These are phyloP conservation scores for Hericium rajendrae DNA, from an alignment of 768 basidiomycete species.

Conservation along the genomic window DNA sequence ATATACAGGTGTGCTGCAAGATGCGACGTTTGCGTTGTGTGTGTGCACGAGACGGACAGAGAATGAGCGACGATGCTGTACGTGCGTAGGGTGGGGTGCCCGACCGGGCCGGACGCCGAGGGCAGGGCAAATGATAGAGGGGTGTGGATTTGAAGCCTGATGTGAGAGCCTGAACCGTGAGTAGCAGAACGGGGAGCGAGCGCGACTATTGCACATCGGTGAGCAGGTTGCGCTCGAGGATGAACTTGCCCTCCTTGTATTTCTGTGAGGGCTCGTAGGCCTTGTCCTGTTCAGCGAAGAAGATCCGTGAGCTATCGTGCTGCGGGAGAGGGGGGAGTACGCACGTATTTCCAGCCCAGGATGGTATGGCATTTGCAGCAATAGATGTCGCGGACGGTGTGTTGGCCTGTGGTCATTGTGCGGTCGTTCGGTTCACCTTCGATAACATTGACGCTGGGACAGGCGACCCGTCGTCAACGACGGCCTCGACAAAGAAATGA, in stretches of 20 bases:
- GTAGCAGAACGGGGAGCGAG: not conserved
- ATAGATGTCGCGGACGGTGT: constrained; percentile 92
- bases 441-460: constrained; percentile 74
- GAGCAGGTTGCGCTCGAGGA: constrained; percentile 89
- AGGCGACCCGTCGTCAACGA: constrained; percentile 9
- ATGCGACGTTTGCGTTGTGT: not conserved
- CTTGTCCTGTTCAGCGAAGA: constrained; percentile 51
- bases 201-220: constrained; percentile 66
- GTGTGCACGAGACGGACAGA: not conserved
- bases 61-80: not conserved
- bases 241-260: constrained; percentile 98
- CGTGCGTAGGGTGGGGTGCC: not conserved
- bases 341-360: constrained; percentile 98
- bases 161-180: constrained; percentile 9
- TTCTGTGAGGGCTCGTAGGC: constrained; percentile 87
- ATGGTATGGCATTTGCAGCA: constrained; percentile 82
- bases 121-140: not conserved
- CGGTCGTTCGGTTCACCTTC: constrained; percentile 88
- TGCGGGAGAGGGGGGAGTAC: constrained; percentile 19
- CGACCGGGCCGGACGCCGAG: not conserved
- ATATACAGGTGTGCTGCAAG: constrained; percentile 10
- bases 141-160: constrained; percentile 2
- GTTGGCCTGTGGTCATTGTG: constrained; percentile 94
- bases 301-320: constrained; percentile 3
- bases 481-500: not conserved